Percentiles rank a stretch among this genome's conserved stretches.
Conservation (phyloP, 495 filamentous ascomycete genomes). For the Penicillium verhagenii region DNA sequence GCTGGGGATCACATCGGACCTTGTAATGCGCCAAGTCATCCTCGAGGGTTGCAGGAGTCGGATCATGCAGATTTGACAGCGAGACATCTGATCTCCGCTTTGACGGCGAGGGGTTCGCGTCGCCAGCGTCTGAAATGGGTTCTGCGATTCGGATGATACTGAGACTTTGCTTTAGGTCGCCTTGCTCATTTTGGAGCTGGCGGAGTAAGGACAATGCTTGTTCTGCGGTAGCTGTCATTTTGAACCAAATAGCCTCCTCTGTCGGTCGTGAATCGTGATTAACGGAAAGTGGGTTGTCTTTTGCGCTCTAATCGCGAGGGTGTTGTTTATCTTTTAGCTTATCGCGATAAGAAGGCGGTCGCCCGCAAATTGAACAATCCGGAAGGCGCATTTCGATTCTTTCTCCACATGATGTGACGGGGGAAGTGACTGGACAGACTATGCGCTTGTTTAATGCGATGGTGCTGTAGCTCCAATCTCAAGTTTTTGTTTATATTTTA, state of each 20-base stretch:
- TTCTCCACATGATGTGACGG: neutral
- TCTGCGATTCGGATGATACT: conserved; percentile 76
- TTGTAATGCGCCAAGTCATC: conserved; percentile 89
- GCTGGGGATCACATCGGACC: conserved; percentile 26
- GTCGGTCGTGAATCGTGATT: neutral
- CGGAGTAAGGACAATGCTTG: conserved; percentile 39
- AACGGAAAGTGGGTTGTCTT: neutral
- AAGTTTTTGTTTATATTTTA: neutral
- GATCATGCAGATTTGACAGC: conserved; percentile 55
- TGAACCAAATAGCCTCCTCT: neutral
- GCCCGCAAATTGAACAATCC: neutral
- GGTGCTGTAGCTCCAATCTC: neutral
- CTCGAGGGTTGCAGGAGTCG: conserved; percentile 72
- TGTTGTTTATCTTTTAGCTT: neutral
- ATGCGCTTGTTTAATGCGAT: neutral
- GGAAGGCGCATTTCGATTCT: neutral
- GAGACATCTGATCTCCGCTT: conserved; percentile 72
- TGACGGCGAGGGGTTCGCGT: conserved; percentile 27
- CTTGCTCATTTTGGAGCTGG: conserved; percentile 45
- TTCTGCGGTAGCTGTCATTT: conserved; percentile 26
- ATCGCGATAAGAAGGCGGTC: conserved; percentile 6
- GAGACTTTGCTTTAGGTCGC: conserved; percentile 50
- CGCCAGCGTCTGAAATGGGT: conserved; percentile 56
- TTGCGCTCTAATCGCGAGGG: neutral
- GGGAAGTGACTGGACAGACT: neutral